Evolutionary conservation across 1,284 basidiomycete genomes (phyloP).

Genomic region (Rhodotorula sp.): DNA sequence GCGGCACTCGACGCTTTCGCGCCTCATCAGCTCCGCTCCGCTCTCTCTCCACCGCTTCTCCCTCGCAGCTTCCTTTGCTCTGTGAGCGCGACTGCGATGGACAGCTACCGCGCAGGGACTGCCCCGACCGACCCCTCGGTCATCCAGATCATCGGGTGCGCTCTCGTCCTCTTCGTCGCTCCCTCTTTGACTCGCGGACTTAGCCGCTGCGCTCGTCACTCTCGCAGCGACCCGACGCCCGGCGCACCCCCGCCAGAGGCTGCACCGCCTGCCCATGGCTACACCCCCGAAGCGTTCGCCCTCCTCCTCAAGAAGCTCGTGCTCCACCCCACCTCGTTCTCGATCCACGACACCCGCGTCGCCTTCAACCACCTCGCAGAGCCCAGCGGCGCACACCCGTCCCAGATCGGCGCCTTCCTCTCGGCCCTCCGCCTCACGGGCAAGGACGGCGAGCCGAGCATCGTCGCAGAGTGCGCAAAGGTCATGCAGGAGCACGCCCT

Average conservation of each 20-base stretch:
- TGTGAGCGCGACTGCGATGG: neutral
- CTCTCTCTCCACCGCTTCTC: no score
- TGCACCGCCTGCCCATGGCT: neutral
- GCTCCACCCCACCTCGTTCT: conserved; percentile 27
- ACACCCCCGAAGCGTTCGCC: conserved; percentile 33
- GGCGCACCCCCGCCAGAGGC: neutral
- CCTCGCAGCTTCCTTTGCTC: no score
- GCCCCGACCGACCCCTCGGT: conserved; percentile 6
- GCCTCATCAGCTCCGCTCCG: no score
- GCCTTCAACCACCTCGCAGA: conserved; percentile 41
- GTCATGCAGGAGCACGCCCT: conserved; percentile 69
- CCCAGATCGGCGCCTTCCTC: conserved; percentile 48
- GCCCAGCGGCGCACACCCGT: conserved; percentile 18
- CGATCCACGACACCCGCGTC: conserved; percentile 22
- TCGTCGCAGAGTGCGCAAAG: conserved; percentile 66
- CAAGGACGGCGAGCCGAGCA: conserved; percentile 42
- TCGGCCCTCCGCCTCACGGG: conserved; percentile 42
- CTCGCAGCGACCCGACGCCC: neutral
- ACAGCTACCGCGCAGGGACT: conserved; percentile 1
- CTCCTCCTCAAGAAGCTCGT: conserved; percentile 42
- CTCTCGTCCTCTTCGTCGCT: neutral
- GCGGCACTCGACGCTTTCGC: no score
- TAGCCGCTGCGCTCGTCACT: neutral
- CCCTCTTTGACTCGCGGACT: neutral
- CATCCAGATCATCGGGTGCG: conserved; percentile 23